Conservation (phyloP, 345 rosid species). For the Dipteronia dyeriana region DNA sequence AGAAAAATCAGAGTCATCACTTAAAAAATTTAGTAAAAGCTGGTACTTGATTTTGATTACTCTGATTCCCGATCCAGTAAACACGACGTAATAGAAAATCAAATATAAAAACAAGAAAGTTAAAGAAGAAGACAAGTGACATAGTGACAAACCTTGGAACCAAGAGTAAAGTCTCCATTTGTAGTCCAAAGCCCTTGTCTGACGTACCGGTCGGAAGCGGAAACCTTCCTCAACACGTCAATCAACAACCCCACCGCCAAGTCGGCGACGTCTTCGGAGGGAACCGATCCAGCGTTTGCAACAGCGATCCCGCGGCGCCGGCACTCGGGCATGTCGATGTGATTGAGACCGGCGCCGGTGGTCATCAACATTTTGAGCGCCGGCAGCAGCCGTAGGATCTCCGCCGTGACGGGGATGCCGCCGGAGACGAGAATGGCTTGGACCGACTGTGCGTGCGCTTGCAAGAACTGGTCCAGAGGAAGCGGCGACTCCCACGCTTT, state of each 20-base stretch:
- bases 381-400: conserved; percentile 42
- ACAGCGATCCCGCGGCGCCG: conserved; percentile 52
- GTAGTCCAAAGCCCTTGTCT: conserved; percentile 43
- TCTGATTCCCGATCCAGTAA: no score
- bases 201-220: conserved; percentile 52
- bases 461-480: conserved; percentile 43
- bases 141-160: conserved; percentile 62
- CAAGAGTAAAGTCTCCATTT: conserved; percentile 43
- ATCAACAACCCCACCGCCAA: conserved; percentile 57
- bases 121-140: not conserved
- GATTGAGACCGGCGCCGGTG: conserved; percentile 56
- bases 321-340: conserved; percentile 58
- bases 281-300: conserved; percentile 27
- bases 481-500: conserved; percentile 38
- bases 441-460: conserved; percentile 36
- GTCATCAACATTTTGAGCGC: conserved; percentile 46
- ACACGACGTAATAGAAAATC: not conserved
- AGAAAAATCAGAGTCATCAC: no score
- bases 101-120: not conserved
- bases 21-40: no score
- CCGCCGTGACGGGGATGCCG: conserved; percentile 28
- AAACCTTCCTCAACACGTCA: conserved; percentile 52
- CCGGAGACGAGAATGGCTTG: conserved; percentile 40
- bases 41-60: no score
- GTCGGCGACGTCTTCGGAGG: conserved; percentile 60